phyloP scores from a whole-genome alignment of 805 yeast species.

The Debaryomyces tyrocola region DNA sequence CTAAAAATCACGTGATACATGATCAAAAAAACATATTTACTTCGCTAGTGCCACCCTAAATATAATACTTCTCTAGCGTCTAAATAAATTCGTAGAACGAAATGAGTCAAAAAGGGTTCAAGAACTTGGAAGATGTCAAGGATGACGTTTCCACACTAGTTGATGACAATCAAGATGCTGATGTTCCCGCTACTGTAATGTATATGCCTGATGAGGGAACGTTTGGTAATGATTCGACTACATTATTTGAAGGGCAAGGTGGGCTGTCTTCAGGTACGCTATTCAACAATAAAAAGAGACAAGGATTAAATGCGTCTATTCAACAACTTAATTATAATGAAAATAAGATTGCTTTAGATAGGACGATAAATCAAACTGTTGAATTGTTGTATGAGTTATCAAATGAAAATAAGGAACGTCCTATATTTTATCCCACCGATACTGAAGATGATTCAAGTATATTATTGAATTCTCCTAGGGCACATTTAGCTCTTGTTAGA shows the following conservation, averaged over 20 bases:
- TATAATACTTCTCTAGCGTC: no score
- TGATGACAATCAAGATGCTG: slow-evolving; percentile 9
- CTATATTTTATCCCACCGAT: slow-evolving; percentile 61
- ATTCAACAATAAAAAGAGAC: slow-evolving; percentile 3
- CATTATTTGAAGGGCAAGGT: slow-evolving; percentile 29
- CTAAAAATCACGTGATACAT: background rate
- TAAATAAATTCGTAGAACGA: background rate
- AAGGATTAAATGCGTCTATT: slow-evolving; percentile 51
- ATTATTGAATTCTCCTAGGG: slow-evolving; percentile 47
- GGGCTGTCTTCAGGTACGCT: slow-evolving; percentile 16
- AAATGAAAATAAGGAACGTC: slow-evolving; percentile 57
- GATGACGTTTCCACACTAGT: slow-evolving; percentile 13
- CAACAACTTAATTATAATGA: slow-evolving; percentile 78
- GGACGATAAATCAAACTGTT: slow-evolving; percentile 56
- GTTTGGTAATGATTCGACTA: slow-evolving; percentile 24
- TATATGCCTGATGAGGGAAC: slow-evolving; percentile 35
- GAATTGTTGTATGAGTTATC: slow-evolving; percentile 52
- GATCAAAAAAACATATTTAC: background rate
- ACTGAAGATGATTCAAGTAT: slow-evolving; percentile 29
- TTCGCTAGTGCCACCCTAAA: no score
- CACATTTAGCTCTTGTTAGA: slow-evolving; percentile 54
- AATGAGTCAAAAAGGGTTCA: slow-evolving; percentile 1
- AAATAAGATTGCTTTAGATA: slow-evolving; percentile 62
- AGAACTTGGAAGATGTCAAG: background rate
- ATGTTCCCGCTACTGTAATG: slow-evolving; percentile 19